These are phyloP conservation scores for Talaromyces atroroseus DNA, from an alignment of 2,329 filamentous ascomycete genomes.

Conservation along the genomic window DNA sequence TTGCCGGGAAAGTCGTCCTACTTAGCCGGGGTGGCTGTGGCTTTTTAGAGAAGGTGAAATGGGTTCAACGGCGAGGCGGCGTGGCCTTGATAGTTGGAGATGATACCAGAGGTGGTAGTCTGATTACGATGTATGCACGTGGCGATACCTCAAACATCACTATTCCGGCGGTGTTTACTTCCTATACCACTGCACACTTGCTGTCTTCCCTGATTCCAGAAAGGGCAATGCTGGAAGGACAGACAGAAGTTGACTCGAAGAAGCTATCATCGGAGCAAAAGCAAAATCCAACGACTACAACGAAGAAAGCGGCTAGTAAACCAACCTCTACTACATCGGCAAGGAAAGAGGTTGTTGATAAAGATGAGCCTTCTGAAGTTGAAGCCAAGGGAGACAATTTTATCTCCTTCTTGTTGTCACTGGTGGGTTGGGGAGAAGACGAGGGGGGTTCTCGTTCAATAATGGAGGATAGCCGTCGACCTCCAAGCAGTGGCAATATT, in stretches of 20 bases:
- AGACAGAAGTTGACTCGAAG: slow-evolving; percentile 40
- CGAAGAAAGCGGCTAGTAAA: not conserved
- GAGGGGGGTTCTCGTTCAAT: slow-evolving; percentile 19
- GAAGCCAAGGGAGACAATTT: slow-evolving; percentile 25
- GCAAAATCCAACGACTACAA: slow-evolving; percentile 20
- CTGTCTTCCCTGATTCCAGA: slow-evolving; percentile 76
- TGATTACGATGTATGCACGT: slow-evolving; percentile 97
- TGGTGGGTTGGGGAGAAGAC: slow-evolving; percentile 38
- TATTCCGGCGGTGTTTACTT: slow-evolving; percentile 92
- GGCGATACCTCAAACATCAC: slow-evolving; percentile 93
- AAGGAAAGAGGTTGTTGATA: not conserved
- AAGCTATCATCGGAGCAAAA: slow-evolving; percentile 26
- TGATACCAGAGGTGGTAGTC: slow-evolving; percentile 76
- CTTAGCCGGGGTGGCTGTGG: slow-evolving; percentile 90
- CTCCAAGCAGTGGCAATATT: slow-evolving; percentile 66
- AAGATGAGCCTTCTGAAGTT: slow-evolving; percentile 6
- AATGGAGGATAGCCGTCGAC: slow-evolving; percentile 53
- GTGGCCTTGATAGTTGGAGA: slow-evolving; percentile 91
- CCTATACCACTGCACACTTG: slow-evolving; percentile 87
- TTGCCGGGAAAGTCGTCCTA: slow-evolving; percentile 85
- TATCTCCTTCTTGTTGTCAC: slow-evolving; percentile 42
- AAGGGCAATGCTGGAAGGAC: slow-evolving; percentile 1
- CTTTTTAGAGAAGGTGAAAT: slow-evolving; percentile 94
- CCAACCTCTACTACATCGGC: slow-evolving; percentile 1
- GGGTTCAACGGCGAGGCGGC: slow-evolving; percentile 86